phyloP scores from a whole-genome alignment of 2,329 filamentous ascomycete species.

The Sporothrix protearum region DNA sequence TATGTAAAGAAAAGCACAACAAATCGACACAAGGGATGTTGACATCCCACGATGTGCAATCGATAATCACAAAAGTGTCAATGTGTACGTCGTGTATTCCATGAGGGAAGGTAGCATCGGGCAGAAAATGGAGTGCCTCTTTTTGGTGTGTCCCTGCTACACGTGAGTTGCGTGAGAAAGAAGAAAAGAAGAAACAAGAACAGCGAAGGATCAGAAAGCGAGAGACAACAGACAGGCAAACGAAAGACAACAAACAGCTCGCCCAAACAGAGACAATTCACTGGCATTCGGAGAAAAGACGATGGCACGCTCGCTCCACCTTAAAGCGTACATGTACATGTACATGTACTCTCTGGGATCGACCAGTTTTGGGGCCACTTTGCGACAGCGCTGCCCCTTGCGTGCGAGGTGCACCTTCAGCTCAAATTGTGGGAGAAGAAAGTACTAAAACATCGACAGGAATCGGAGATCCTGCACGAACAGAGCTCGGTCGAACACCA shows the following conservation, averaged over 20 bases:
- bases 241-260: background rate
- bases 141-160: background rate
- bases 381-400: background rate
- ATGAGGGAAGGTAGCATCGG: background rate
- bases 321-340: background rate
- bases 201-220: constrained; percentile 1
- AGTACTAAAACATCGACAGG: background rate
- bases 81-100: background rate
- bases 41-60: background rate
- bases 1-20: background rate
- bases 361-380: background rate
- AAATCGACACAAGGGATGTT: background rate
- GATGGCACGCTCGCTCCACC: constrained; percentile 7
- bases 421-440: background rate
- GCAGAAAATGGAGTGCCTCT: background rate
- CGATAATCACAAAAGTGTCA: background rate
- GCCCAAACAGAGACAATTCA: background rate
- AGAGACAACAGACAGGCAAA: background rate
- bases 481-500: background rate
- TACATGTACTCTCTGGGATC: no score
- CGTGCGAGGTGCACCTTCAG: background rate
- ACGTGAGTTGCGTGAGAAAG: background rate
- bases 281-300: background rate
- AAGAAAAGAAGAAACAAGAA: background rate
- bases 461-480: background rate